Conservation (phyloP, 192 early-diverging fungal species). For the Coemansia umbellata region DNA sequence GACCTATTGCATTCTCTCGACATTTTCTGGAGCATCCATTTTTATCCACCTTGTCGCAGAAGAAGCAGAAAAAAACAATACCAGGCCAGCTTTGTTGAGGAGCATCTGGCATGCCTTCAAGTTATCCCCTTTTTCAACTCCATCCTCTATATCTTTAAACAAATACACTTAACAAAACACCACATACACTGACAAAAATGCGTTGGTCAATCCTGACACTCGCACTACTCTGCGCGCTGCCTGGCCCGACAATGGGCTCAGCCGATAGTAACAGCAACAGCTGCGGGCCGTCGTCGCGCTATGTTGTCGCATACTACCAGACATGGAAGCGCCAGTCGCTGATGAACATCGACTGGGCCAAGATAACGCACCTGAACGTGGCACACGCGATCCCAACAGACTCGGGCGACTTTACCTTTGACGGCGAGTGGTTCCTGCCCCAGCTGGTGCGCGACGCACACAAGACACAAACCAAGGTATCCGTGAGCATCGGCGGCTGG, state of each 20-base stretch:
- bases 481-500: constrained; percentile 71
- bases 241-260: background rate
- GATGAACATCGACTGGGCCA: constrained; percentile 46
- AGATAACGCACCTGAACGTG: constrained; percentile 41
- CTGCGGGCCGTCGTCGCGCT: constrained; percentile 44
- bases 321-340: constrained; percentile 46
- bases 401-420: constrained; percentile 45
- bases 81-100: no score
- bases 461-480: constrained; percentile 48
- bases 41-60: no score
- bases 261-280: no score
- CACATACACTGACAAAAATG: no score
- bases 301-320: constrained; percentile 47
- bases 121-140: no score
- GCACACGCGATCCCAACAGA: constrained; percentile 53
- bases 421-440: constrained; percentile 55
- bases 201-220: no score
- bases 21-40: no score
- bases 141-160: no score
- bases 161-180: no score
- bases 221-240: no score
- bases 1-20: no score
- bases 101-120: no score
- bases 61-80: background rate
- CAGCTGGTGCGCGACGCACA: constrained; percentile 50